Base-by-base conservation (phyloP, 1,284 basidiomycete species). In the Sphagnurus paluster region DNA sequence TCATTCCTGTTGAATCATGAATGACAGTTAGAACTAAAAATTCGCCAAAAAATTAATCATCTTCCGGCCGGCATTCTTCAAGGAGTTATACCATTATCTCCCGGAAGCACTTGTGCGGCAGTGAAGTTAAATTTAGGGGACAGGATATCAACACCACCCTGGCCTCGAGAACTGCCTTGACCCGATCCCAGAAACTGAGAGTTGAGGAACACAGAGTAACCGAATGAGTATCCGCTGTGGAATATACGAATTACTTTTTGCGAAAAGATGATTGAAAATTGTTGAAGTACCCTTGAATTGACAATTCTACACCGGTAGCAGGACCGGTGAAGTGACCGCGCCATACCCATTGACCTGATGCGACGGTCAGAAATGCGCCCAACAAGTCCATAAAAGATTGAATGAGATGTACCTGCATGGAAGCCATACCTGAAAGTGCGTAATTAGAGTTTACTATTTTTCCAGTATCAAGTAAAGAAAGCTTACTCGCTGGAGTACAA, bases 181-280 rank as follows among this genome's bases (percentile, higher is more conserved):
- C 64, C 68, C 5, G 70, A 72, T 7, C 73, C 74, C 4, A 77
- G 58, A 61, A 73, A 75, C 16, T 64, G 59, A 1, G 59, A 61
- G 55, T 77, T 77, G 23, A 77, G 48, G 60, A 70, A 77, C 0
- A 61, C 70, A n/a, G 68, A 70, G 46, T 71, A 74, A 0, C 70
- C 73, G 44, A 69, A 74, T 2, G 68, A 71, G 53, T 63, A 70
- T 11, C 74, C 73, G 10, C 74, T 72, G 37, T 6, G 34, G 34
- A 35, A 16, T 14, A 3, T 32, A 35, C 25, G 25, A 19, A n/a
- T 21, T 30, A 14, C 8, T 21, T n/a, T 41, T 19, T 17, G 21
- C 14, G 29, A 30, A 53, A 54, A 23, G n/a, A 1, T 11, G 13
- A 29, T 26, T 26, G 29, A 2, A 30, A 21, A 11, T 5, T 7